Percentiles rank a stretch among this genome's conserved stretches.
Evolutionary conservation across 768 basidiomycete genomes (phyloP).

Genomic region (Neoboletus magnificus): DNA sequence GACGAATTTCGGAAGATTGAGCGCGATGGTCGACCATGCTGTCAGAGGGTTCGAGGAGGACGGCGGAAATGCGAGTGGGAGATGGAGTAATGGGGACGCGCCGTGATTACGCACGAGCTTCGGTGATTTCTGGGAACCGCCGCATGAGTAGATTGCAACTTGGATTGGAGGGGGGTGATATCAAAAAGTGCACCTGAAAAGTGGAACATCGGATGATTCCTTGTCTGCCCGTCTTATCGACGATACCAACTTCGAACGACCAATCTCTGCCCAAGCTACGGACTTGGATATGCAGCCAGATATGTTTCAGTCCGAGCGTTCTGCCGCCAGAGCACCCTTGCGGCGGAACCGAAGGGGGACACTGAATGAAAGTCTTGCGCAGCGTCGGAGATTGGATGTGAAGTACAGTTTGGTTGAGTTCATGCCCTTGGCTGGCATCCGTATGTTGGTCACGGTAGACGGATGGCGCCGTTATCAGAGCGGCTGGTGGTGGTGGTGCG

Average conservation of each 20-base stretch:
- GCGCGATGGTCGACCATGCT: constrained; percentile 61
- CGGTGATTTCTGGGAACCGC: constrained; percentile 48
- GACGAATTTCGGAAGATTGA: constrained; percentile 60
- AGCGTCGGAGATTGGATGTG: constrained; percentile 79
- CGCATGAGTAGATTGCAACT: constrained; percentile 5
- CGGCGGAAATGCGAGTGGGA: constrained; percentile 65
- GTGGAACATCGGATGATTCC: constrained; percentile 71
- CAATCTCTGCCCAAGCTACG: constrained; percentile 65
- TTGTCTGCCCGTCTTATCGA: constrained; percentile 56
- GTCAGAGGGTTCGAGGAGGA: constrained; percentile 57
- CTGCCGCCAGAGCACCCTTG: constrained; percentile 6
- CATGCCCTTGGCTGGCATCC: constrained; percentile 33
- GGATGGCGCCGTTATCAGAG: constrained; percentile 42
- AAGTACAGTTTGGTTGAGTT: constrained; percentile 63
- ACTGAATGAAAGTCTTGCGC: constrained; percentile 63
- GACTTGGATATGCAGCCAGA: constrained; percentile 76
- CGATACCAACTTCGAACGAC: constrained; percentile 73
- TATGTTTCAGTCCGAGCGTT: constrained; percentile 59
- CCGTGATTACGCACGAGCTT: constrained; percentile 40
- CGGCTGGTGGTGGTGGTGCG: constrained; percentile 44
- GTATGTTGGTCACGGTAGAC: constrained; percentile 28
- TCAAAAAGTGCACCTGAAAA: constrained; percentile 58
- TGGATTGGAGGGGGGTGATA: neutral
- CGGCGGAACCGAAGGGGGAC: constrained; percentile 40
- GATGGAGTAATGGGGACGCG: constrained; percentile 59